Evolutionary conservation across 2,329 filamentous ascomycete genomes (phyloP), one percentile per base, ranked within the genome.

Genomic region (Neofusicoccum umdonicola): DNA sequence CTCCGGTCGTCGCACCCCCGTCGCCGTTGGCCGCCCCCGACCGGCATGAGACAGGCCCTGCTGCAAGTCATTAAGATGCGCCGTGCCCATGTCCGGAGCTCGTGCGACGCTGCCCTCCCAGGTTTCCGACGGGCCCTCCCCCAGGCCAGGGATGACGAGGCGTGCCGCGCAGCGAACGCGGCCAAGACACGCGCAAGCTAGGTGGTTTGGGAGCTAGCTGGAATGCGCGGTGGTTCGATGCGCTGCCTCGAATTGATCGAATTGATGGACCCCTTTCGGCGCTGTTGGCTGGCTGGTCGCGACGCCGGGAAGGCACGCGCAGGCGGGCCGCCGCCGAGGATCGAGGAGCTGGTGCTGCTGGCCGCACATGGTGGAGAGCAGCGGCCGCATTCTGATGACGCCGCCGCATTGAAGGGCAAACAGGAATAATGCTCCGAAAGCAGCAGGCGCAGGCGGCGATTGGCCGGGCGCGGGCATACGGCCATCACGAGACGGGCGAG

Each of bases 11-110:
- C 35, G 50, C 61, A 27, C 50, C 61, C 61, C 44, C 50, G 61
- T 63, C 61, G 50, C 48, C 39, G 17, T 56, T 47, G 41, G 41
- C 42, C 27, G 42, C 19, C 39, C 56, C 41, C 31, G 56, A 17
- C 42, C 41, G 54, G 54, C 54, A 58, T 58, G 41, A 58, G 54
- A 58, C 41, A 58, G 54, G 56, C 56, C 56, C 48, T 56, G 27
- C 50, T 63, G 61, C 61, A 63, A 56, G 61, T 63, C 61, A 63
- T 63, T 45, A 63, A 56, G 61, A 52, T 56, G 61, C 61, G 61
- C 61, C 56, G 56, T 60, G 56, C 56, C 56, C 56, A 34, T 58
- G 54, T 58, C 61, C 50, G 39, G 50, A 45, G 50, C 61, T 54
- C 61, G 50, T 63, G 61, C 61, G 61, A 63, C 47, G 54, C 31